Conservation (phyloP, 352 stramenopile genomes). For the Blastocystis sp. region DNA sequence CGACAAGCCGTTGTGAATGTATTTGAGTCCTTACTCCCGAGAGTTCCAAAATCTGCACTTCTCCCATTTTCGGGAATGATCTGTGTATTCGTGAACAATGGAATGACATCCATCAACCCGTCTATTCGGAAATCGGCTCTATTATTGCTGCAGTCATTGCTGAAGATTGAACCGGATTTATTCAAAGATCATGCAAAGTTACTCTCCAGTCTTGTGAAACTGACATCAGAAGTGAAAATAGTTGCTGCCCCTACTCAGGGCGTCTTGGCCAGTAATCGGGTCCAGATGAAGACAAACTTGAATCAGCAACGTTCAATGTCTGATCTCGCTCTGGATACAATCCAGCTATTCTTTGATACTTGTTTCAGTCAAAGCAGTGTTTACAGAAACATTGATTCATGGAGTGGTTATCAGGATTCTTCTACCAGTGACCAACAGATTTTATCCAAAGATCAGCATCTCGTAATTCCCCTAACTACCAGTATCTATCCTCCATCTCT, state of each 20-base stretch:
- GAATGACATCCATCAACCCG: conserved; percentile 41
- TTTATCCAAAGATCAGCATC: background rate
- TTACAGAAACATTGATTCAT: background rate
- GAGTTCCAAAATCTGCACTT: background rate
- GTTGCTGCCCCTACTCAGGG: background rate
- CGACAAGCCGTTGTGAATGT: conserved; percentile 37
- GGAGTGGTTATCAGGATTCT: background rate
- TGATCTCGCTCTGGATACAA: conserved; percentile 24
- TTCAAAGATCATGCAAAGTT: conserved; percentile 23
- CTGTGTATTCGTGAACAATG: conserved; percentile 53
- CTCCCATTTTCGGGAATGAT: conserved; percentile 18
- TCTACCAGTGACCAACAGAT: background rate
- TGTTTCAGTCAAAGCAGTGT: background rate
- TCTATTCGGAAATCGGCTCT: conserved; percentile 19
- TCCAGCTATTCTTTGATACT: conserved; percentile 19
- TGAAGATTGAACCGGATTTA: conserved; percentile 35
- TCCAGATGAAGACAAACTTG: background rate
- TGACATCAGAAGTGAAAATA: conserved; percentile 14
- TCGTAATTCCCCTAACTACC: background rate
- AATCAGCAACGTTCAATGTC: conserved; percentile 17
- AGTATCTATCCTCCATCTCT: background rate
- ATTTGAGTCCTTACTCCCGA: conserved; percentile 1
- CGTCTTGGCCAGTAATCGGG: conserved; percentile 16
- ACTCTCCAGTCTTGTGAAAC: background rate
- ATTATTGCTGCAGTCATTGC: conserved; percentile 21